Percentiles rank a stretch among this genome's conserved stretches.
Evolutionary conservation across 805 yeast genomes (phyloP).

Genomic region (Candida boidinii): DNA sequence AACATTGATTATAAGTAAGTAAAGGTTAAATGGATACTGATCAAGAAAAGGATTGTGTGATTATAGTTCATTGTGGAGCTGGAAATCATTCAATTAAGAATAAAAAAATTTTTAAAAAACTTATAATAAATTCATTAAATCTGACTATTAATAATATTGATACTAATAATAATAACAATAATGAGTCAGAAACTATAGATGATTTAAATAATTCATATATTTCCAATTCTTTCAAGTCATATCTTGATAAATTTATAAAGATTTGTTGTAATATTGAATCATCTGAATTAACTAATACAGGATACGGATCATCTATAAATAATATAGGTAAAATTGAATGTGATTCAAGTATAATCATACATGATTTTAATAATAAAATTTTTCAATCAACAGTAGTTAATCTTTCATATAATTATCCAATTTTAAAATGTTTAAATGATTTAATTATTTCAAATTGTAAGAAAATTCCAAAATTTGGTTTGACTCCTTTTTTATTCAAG

Average conservation of each 20-base stretch:
- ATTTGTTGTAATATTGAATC: conserved; percentile 19
- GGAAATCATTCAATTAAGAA: conserved; percentile 20
- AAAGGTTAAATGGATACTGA: too few species aligned
- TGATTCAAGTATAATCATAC: conserved; percentile 31
- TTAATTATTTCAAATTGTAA: too few species aligned
- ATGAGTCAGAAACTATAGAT: background rate
- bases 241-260: background rate
- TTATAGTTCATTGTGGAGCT: too few species aligned
- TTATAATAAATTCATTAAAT: conserved; percentile 2
- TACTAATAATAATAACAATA: background rate
- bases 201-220: background rate
- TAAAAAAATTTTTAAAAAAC: conserved; percentile 3
- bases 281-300: conserved; percentile 38
- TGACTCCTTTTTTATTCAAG: too few species aligned
- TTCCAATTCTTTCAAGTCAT: background rate
- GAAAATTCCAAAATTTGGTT: too few species aligned
- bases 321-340: conserved; percentile 32
- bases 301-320: conserved; percentile 37
- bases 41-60: too few species aligned
- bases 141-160: background rate
- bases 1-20: too few species aligned
- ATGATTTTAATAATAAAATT: conserved; percentile 8
- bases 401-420: conserved; percentile 21
- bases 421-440: conserved; percentile 15
- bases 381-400: conserved; percentile 10